Evolutionary conservation across 73 alveolate species (phyloP).

Genomic region (Uronychia binucleata): DNA sequence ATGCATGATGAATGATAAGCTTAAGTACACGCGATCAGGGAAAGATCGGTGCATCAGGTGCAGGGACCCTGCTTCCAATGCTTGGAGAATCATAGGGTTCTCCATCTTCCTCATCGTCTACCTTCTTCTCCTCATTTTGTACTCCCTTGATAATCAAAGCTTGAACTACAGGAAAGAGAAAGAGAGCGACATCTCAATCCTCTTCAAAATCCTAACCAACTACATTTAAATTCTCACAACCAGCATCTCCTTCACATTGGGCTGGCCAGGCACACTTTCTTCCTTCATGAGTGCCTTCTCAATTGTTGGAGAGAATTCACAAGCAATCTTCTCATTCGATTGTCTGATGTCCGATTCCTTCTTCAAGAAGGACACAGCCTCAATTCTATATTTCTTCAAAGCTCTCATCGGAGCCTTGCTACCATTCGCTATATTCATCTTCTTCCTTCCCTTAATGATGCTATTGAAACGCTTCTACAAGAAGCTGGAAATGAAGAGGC

Average conservation of each 20-base stretch:
- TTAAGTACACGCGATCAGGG: not conserved
- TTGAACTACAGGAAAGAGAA: not conserved
- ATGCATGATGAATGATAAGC: constrained; percentile 3
- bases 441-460: not conserved
- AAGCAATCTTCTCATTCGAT: constrained; percentile 57
- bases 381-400: constrained; percentile 10
- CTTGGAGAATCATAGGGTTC: not conserved
- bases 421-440: not conserved
- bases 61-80: not conserved
- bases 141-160: not conserved
- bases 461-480: constrained; percentile 5
- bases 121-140: not conserved
- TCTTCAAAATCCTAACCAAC: constrained; percentile 18
- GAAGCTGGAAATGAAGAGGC: constrained; percentile 5
- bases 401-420: not conserved
- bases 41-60: not conserved
- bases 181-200: not conserved
- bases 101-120: not conserved
- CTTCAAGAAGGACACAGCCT: not conserved
- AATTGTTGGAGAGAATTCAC: constrained; percentile 25
- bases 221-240: constrained; percentile 51
- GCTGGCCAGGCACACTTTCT: constrained; percentile 46
- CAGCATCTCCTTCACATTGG: constrained; percentile 43
- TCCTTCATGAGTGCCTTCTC: constrained; percentile 22
- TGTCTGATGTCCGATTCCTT: constrained; percentile 5